Evolutionary conservation across 2,329 filamentous ascomycete genomes (phyloP).

Genomic region (Aspergillus ustus): DNA sequence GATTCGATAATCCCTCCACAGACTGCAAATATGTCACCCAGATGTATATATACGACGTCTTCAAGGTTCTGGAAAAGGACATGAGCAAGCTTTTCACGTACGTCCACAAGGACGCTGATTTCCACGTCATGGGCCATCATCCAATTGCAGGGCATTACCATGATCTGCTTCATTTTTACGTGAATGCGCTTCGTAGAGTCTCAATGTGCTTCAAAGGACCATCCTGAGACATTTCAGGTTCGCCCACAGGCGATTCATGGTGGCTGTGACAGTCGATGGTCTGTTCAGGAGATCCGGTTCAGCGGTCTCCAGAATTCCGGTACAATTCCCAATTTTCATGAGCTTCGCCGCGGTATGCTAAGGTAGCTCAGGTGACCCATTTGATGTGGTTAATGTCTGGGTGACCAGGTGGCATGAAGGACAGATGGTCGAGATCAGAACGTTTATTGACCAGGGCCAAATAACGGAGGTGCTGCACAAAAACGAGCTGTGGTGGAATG

Average conservation of each 20-base stretch:
- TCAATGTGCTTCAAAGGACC: slow-evolving; percentile 32
- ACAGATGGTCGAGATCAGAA: slow-evolving; percentile 41
- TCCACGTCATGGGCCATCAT: slow-evolving; percentile 39
- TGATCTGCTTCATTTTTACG: slow-evolving; percentile 39
- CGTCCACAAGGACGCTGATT: slow-evolving; percentile 38
- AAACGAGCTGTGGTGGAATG: slow-evolving; percentile 42
- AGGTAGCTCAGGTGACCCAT: slow-evolving; percentile 28
- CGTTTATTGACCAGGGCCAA: slow-evolving; percentile 35
- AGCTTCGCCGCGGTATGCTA: not conserved
- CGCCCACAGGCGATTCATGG: slow-evolving; percentile 37
- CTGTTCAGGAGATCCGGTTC: slow-evolving; percentile 38
- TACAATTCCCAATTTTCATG: slow-evolving; percentile 13
- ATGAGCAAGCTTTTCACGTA: slow-evolving; percentile 37
- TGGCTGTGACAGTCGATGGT: slow-evolving; percentile 39
- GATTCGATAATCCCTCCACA: slow-evolving; percentile 38
- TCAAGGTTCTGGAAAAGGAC: slow-evolving; percentile 38
- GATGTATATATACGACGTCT: slow-evolving; percentile 39
- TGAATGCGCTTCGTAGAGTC: slow-evolving; percentile 38
- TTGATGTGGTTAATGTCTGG: slow-evolving; percentile 41
- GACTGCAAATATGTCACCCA: slow-evolving; percentile 38
- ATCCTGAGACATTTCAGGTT: slow-evolving; percentile 37
- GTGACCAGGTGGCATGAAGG: slow-evolving; percentile 36
- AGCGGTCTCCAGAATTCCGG: slow-evolving; percentile 40
- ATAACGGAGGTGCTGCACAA: slow-evolving; percentile 37
- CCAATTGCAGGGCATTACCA: slow-evolving; percentile 38